Evolutionary conservation across 495 filamentous ascomycete species (phyloP).

Genomic region (Penicillium bialowiezense): DNA sequence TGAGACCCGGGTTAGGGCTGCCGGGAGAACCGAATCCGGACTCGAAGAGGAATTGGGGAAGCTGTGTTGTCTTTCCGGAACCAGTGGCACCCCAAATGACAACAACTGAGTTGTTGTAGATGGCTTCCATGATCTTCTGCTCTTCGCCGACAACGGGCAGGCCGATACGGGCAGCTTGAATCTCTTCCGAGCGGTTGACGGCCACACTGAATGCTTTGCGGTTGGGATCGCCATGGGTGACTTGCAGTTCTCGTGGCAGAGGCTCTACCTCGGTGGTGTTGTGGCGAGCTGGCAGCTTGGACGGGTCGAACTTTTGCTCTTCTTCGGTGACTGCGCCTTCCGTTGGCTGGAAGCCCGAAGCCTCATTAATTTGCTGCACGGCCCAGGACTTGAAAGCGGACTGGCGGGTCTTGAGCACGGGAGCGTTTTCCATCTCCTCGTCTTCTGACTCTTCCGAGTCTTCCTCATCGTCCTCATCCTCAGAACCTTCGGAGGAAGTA

Average conservation of each 20-base stretch:
- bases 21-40: slow-evolving; percentile 80
- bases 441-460: slow-evolving; percentile 17
- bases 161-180: slow-evolving; percentile 73
- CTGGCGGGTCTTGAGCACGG: slow-evolving; percentile 40
- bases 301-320: slow-evolving; percentile 27
- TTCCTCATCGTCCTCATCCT: slow-evolving; percentile 21
- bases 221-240: slow-evolving; percentile 53
- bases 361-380: slow-evolving; percentile 76
- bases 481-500: slow-evolving; percentile 20
- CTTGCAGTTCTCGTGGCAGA: slow-evolving; percentile 68
- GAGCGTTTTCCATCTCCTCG: slow-evolving; percentile 35
- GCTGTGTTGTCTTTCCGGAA: slow-evolving; percentile 95
- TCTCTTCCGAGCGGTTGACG: slow-evolving; percentile 66
- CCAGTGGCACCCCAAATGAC: slow-evolving; percentile 96
- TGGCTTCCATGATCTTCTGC: slow-evolving; percentile 97
- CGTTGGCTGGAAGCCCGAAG: slow-evolving; percentile 58
- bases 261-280: slow-evolving; percentile 69
- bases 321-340: slow-evolving; percentile 28
- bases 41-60: slow-evolving; percentile 94
- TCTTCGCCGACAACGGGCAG: slow-evolving; percentile 92
- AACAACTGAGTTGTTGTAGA: slow-evolving; percentile 80
- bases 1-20: slow-evolving; percentile 81
- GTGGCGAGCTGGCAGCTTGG: slow-evolving; percentile 30
- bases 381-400: slow-evolving; percentile 97
- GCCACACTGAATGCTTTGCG: slow-evolving; percentile 75